Evolutionary conservation across 768 basidiomycete genomes (phyloP).

Genomic region (Vararia minispora): DNA sequence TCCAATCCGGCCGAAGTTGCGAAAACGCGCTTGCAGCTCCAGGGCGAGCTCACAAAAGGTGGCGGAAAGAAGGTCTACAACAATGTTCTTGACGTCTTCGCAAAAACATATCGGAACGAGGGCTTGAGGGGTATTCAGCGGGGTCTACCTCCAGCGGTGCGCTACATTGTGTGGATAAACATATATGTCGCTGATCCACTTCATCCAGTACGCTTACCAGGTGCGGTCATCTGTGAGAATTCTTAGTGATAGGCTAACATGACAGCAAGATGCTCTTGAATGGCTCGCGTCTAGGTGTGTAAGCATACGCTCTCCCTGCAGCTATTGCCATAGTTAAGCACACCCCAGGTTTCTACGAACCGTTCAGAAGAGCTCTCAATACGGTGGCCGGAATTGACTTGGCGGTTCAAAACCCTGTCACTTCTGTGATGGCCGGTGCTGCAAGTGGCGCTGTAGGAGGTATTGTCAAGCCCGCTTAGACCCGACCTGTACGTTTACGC

Average conservation of each 20-base stretch:
- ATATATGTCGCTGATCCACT: constrained; percentile 8
- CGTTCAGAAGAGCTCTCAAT: constrained; percentile 68
- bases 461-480: constrained; percentile 18
- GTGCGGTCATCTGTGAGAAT: constrained; percentile 31
- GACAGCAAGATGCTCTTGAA: constrained; percentile 74
- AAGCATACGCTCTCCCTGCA: constrained; percentile 6
- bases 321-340: constrained; percentile 2
- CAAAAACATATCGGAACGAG: constrained; percentile 84
- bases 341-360: constrained; percentile 87
- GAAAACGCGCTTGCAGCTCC: constrained; percentile 92
- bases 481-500: neutral
- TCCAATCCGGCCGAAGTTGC: constrained; percentile 79
- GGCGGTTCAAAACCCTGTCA: constrained; percentile 57
- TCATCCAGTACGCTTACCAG: constrained; percentile 77
- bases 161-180: constrained; percentile 17
- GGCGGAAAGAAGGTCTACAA: constrained; percentile 73
- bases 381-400: constrained; percentile 48
- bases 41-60: constrained; percentile 83
- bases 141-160: constrained; percentile 81
- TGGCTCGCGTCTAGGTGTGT: constrained; percentile 86
- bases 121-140: constrained; percentile 88
- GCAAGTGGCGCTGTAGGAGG: constrained; percentile 87
- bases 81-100: constrained; percentile 76
- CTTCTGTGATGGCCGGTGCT: constrained; percentile 81
- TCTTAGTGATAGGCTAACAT: neutral